Evolutionary conservation across 2,329 filamentous ascomycete genomes (phyloP).

Genomic region (Beauveria pseudobassiana): DNA sequence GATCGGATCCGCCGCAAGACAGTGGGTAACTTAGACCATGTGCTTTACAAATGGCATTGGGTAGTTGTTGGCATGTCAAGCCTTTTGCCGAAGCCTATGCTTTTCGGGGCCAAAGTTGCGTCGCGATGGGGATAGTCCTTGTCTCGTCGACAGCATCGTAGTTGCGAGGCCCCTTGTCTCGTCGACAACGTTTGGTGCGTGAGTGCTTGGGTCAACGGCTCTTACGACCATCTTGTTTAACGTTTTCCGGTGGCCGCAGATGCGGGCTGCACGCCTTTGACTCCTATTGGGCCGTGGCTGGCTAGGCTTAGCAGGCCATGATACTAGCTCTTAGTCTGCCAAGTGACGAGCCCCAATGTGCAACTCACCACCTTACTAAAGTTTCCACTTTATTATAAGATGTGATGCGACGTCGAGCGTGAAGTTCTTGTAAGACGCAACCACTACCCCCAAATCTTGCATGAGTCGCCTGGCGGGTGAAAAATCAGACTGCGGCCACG

Average conservation of each 20-base stretch:
- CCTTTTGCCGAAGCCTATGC: neutral
- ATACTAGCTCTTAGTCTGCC: conserved; percentile 11
- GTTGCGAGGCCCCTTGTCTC: too few species aligned
- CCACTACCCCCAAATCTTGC: conserved; percentile 6
- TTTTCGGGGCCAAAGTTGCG: neutral
- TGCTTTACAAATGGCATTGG: neutral
- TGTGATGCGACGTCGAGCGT: neutral
- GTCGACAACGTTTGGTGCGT: too few species aligned
- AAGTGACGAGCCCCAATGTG: neutral
- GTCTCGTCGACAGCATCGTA: neutral
- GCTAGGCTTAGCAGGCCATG: neutral
- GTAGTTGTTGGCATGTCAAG: neutral
- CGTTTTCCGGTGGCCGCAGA: neutral
- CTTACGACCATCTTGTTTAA: neutral
- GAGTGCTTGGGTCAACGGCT: neutral
- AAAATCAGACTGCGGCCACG: neutral
- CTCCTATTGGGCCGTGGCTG: conserved; percentile 1
- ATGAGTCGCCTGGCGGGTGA: neutral
- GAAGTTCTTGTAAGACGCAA: conserved; percentile 9
- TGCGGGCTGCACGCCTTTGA: neutral
- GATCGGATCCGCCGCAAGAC: conserved; percentile 8
- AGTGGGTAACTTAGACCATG: neutral
- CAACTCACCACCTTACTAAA: conserved; percentile 11
- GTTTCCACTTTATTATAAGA: conserved; percentile 11
- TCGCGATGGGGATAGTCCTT: neutral